Evolutionary conservation across 352 stramenopile species (phyloP), one percentile per base, ranked within the genome.

Genomic region (Aphanomyces invadans): DNA sequence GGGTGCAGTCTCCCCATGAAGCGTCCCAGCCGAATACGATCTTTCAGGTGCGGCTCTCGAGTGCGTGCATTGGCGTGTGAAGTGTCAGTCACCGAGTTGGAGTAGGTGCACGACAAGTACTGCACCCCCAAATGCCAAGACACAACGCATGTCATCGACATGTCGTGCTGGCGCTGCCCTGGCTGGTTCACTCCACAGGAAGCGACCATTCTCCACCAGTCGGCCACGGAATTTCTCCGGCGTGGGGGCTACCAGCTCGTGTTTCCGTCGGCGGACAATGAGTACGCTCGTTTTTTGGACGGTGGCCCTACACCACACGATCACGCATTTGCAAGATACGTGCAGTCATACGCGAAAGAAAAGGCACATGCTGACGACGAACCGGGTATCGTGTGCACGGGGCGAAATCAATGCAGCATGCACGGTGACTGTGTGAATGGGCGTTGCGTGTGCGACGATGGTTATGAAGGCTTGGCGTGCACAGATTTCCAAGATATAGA

Each of bases 391-490:
- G 38, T 77, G 54, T 94, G 85, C 52, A 71, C 89, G 10, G 86
- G 88, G 69, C 80, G 85, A 17, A 80, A 87, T 28, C 78, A 92
- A 67, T 95, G 87, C 73, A 93, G 75, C 60, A 70, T 74, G 49
- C 75, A 91, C 49, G 87, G 87, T 36, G 80, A 92, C 69, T 95
- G 87, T 63, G 74, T 92, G 29, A 93, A 94, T 61, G 83, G 82
- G 25, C 61, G 73, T 62, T 95, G 87, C 68, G 69, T 73, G 5
- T 95, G 87, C 55, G 83, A 92, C 62, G 70, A 54, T 23, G 76
- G 72, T 31, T 95, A 88, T 53, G 82, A 90, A 72, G 87, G 87
- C 12, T 61, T 76, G 7, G 89, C 78, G 52, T 95, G 87, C 73
- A 91, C 92, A 9, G 64, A 77, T 90, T 17, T 53, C n/a, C n/a